Evolutionary conservation across 1,139 yeast species (phyloP), one percentile per base, ranked within the genome.

Genomic region (Trichomonascaceae sp.): DNA sequence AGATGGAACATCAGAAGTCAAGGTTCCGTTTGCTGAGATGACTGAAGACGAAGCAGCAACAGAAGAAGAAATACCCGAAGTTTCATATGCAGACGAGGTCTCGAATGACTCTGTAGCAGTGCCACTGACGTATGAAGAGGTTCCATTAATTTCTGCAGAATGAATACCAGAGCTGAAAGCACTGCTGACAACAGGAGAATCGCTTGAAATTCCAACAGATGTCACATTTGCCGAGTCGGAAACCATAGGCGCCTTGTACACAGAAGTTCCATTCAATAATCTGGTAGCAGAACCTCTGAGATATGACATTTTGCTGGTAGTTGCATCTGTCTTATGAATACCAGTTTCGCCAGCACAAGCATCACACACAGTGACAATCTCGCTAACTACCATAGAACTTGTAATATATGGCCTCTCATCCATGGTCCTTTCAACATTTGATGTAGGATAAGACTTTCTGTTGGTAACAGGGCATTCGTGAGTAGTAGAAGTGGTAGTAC

Each of bases 1-100:
- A 19, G 45, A 43, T 17, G 20, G 9, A 8, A 22, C 39, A 22
- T 43, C 50, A 10, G 61, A 47, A 7, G 57, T 13, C 32, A 10
- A 27, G 9, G 32, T 27, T 7, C 32, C 9, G 32, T 27, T 27
- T 27, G 32, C 32, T 6, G 32, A 27, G 32, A 7, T 27, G 32
- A 27, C 5, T 27, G 32, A 27, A 27, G 32, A 27, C 12, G 32
- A 10, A 27, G 12, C 32, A 27, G 32, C 24, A 22, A 6, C 5
- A 27, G 32, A 10, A 27, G 12, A 7, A 27, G 32, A 3, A 22
- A 6, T 6, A 27, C 10, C 32, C 32, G 10, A 27, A 27, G 32
- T 36, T 13, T 36, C 17, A 36, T 36, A 36, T 13, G 17, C 41
- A 6, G 41, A 36, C 7, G 17, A 13, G 15, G 18, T 36, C 7